phyloP scores from a whole-genome alignment of 2,329 filamentous ascomycete species.

The Calcarisporium arbuscula region DNA sequence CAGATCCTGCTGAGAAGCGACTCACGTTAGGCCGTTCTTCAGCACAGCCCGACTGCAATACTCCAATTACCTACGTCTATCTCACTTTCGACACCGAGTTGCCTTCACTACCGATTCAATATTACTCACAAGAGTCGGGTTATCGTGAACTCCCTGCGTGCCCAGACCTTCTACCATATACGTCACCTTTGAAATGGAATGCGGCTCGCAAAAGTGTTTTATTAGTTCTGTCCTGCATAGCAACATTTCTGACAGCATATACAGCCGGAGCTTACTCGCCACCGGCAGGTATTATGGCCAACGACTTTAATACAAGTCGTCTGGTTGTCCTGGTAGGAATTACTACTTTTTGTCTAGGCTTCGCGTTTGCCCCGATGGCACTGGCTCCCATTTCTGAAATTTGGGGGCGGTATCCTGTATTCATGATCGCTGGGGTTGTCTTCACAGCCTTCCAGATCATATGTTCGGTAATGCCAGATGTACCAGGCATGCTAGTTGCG shows the following conservation, averaged over 20 bases:
- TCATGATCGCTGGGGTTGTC: constrained; percentile 64
- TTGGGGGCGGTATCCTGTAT: constrained; percentile 79
- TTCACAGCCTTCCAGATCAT: constrained; percentile 66
- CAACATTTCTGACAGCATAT: constrained; percentile 73
- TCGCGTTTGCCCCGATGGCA: constrained; percentile 78
- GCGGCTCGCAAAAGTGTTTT: constrained; percentile 61
- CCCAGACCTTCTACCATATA: constrained; percentile 61
- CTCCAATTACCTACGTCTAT: constrained; percentile 31
- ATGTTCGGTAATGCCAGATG: constrained; percentile 63
- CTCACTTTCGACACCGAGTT: constrained; percentile 33
- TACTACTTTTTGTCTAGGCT: constrained; percentile 75
- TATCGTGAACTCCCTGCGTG: constrained; percentile 41
- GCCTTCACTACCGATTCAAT: constrained; percentile 21
- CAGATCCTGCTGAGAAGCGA: too few relatives aligned
- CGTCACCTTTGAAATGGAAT: constrained; percentile 70
- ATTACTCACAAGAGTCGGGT: constrained; percentile 7
- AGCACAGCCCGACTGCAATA: constrained; percentile 8
- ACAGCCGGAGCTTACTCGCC: constrained; percentile 76
- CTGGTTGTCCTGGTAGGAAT: constrained; percentile 69
- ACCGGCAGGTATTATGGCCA: constrained; percentile 56
- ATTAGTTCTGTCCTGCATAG: constrained; percentile 67
- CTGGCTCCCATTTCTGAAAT: constrained; percentile 85
- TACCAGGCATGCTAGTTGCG: constrained; percentile 67
- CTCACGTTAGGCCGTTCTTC: too few relatives aligned
- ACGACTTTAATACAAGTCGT: constrained; percentile 57